Conservation (phyloP, 2,329 filamentous ascomycete species). For the Lizonia empirigonia region DNA sequence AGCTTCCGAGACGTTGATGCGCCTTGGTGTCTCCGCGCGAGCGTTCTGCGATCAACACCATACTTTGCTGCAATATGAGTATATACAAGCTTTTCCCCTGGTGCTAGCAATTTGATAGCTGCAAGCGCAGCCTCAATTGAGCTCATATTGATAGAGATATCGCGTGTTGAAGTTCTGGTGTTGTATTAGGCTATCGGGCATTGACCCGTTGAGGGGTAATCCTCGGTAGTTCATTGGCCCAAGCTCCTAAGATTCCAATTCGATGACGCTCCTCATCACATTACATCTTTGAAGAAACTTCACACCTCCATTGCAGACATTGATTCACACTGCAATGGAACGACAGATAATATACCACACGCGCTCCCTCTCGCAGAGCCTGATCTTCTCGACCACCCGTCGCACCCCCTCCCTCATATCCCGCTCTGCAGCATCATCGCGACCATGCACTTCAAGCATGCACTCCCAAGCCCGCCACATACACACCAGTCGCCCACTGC, state of each 20-base stretch:
- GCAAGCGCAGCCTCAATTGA: no score
- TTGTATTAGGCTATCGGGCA: no score
- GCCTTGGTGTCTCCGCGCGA: no score
- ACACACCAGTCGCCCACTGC: conserved; percentile 24
- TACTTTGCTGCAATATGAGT: no score
- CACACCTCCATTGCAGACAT: neutral
- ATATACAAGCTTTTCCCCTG: no score
- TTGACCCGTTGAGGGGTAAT: no score
- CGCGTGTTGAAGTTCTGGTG: no score
- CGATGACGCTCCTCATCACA: conserved; percentile 15
- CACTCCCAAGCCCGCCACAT: conserved; percentile 18
- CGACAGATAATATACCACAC: conserved; percentile 20
- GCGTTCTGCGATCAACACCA: no score
- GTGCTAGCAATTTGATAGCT: no score
- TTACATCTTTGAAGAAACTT: neutral
- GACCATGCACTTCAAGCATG: neutral
- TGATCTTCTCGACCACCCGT: conserved; percentile 6
- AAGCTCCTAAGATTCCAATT: conserved; percentile 13
- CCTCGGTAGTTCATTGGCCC: neutral
- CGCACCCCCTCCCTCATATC: conserved; percentile 1
- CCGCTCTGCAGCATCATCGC: conserved; percentile 1
- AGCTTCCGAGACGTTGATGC: no score
- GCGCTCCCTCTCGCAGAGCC: conserved; percentile 15
- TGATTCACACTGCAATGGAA: conserved; percentile 25
- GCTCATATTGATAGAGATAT: no score